phyloP scores from a whole-genome alignment of 495 filamentous ascomycete species.

The Choiromyces venosus region DNA sequence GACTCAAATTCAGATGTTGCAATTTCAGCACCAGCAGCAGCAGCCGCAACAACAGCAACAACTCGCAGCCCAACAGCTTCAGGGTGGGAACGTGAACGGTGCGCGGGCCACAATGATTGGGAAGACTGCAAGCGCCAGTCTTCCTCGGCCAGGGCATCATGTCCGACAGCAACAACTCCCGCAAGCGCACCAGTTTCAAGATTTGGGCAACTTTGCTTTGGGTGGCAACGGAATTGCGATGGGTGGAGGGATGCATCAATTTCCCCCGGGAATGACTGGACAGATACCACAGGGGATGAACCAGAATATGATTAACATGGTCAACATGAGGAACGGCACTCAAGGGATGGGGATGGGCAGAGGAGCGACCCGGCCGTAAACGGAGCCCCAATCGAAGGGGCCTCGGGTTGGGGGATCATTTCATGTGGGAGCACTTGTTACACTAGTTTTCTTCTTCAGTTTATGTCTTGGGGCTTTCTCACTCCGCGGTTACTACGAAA shows the following conservation, averaged over 20 bases:
- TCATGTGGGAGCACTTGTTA: neutral
- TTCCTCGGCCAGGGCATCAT: slow-evolving; percentile 20
- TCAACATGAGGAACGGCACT: slow-evolving; percentile 20
- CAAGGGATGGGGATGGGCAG: slow-evolving; percentile 35
- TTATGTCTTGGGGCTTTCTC: neutral
- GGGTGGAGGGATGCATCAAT: slow-evolving; percentile 23
- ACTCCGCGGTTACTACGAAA: neutral
- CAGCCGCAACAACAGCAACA: slow-evolving; percentile 28
- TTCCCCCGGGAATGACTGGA: slow-evolving; percentile 23
- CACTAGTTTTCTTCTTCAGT: neutral
- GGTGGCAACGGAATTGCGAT: slow-evolving; percentile 26
- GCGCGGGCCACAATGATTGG: slow-evolving; percentile 31
- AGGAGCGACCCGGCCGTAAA: neutral
- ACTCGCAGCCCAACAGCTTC: slow-evolving; percentile 11
- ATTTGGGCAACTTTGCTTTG: slow-evolving; percentile 24
- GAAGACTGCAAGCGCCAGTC: slow-evolving; percentile 18
- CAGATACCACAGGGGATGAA: slow-evolving; percentile 31
- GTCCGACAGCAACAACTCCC: slow-evolving; percentile 22
- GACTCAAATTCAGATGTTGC: slow-evolving; percentile 20
- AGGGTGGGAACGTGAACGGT: slow-evolving; percentile 26
- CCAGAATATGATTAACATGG: slow-evolving; percentile 25
- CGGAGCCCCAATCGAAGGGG: neutral
- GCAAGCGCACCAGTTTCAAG: slow-evolving; percentile 23
- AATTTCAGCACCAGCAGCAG: slow-evolving; percentile 21
- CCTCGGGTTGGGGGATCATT: neutral